A percentile compares a stretch with the other conserved stretches of the same genome.
Conservation (phyloP, 768 basidiomycete genomes). For the Sarcodon aspratus region DNA sequence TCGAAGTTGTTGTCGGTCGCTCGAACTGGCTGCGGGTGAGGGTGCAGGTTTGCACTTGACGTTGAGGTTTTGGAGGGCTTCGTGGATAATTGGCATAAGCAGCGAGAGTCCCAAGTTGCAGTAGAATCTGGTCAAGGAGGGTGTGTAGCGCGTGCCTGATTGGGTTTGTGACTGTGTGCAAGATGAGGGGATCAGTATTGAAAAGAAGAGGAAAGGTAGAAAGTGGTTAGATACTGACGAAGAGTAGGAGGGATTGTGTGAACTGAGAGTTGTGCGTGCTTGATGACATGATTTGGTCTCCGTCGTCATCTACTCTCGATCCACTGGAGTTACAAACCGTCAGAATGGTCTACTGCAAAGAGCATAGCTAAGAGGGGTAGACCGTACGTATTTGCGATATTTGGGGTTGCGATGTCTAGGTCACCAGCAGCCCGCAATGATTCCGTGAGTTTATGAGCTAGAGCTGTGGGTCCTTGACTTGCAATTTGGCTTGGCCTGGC, state of each 20-base stretch:
- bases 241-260: slow-evolving; percentile 70
- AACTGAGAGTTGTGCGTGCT: slow-evolving; percentile 52
- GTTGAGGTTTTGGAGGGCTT: slow-evolving; percentile 34
- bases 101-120: slow-evolving; percentile 40
- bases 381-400: slow-evolving; percentile 25
- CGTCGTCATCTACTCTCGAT: slow-evolving; percentile 36
- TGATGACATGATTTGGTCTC: slow-evolving; percentile 50
- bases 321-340: slow-evolving; percentile 5
- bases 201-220: not conserved
- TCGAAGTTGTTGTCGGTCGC: slow-evolving; percentile 3
- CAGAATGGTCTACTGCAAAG: not conserved
- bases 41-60: slow-evolving; percentile 38
- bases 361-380: not conserved
- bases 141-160: slow-evolving; percentile 57
- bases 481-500: slow-evolving; percentile 62
- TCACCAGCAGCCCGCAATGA: slow-evolving; percentile 63
- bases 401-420: slow-evolving; percentile 57
- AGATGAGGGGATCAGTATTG: not conserved
- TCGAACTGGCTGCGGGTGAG: not conserved
- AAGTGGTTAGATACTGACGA: slow-evolving; percentile 39
- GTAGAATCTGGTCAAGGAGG: slow-evolving; percentile 77
- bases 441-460: slow-evolving; percentile 65
- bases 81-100: slow-evolving; percentile 42
- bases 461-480: slow-evolving; percentile 30
- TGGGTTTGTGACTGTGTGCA: slow-evolving; percentile 77